Base-by-base conservation (phyloP, 2,329 filamentous ascomycete species). In the Xenosphaeropsis pyriputrescens region DNA sequence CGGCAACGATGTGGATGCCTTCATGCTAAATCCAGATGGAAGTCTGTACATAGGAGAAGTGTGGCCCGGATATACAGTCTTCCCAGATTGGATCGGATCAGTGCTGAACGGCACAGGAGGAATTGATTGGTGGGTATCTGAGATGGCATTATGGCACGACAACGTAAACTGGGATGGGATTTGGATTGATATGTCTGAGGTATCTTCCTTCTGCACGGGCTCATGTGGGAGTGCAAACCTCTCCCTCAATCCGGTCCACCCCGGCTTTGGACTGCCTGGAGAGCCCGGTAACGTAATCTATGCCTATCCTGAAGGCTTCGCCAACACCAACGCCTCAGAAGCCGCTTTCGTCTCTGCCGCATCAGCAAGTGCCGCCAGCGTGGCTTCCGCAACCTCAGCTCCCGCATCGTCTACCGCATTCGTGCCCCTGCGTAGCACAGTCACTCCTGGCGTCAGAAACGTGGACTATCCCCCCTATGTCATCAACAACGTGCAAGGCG, bases 111-210 rank as follows among this genome's bases (percentile, higher is more conserved):
- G 70, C 29, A 70, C 72, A 1, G 68, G 70, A n/a, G 70, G 78
- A 0, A 68, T 78, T 40, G 50, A 63, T 11, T 89, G 77, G 64
- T 88, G 82, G 82, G 68, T 67, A 13, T 58, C 65, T 1, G 72
- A 86, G 48, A 67, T 85, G 39, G 47, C 48, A 2, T 56, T 46
- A 0, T 79, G 75, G 57, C 72, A 79, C 51, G 56, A 64, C 18
- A 59, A 65, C 31, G 50, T 67, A 38, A 47, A 59, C 12, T 69
- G 67, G 37, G 67, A 71, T 42, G 68, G 67, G 5, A 64, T 71
- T 82, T 85, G 79, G 76, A 81, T 82, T 46, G 79, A 83, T 45
- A 71, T 79, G 67, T 72, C 72, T 41, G 64, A 68, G 49, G 74
- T 35, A 2, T 18, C 33, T 15, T 17, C 15, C n/a, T 35, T 78